phyloP scores from a whole-genome alignment of 2,329 filamentous ascomycete genomes.

The Fusarium sp. region DNA sequence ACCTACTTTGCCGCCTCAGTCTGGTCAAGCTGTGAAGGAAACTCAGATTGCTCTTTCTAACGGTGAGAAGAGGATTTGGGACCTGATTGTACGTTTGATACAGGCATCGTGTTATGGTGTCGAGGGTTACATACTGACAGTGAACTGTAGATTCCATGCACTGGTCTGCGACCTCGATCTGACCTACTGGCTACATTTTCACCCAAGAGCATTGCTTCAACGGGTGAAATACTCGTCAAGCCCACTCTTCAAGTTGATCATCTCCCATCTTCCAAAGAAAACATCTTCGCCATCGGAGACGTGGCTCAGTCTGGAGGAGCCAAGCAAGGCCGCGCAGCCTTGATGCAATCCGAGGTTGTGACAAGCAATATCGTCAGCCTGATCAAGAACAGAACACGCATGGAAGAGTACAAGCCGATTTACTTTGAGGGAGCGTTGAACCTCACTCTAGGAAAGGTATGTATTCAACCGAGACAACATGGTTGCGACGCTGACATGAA shows the following conservation, averaged over 20 bases:
- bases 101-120: accelerated
- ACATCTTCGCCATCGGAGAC: constrained; percentile 18
- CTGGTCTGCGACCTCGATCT: constrained; percentile 20
- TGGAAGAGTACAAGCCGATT: neutral
- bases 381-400: neutral
- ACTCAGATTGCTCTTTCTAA: neutral
- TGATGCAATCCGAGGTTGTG: constrained; percentile 17
- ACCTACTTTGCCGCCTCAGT: neutral
- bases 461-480: accelerated
- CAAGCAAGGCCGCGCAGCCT: constrained; percentile 20
- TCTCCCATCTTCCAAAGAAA: neutral
- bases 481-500: neutral
- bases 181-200: neutral
- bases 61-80: neutral
- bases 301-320: constrained; percentile 22
- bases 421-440: constrained; percentile 15
- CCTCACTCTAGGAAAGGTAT: constrained; percentile 24
- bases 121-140: neutral
- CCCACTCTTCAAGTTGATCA: constrained; percentile 17
- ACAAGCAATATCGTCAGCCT: constrained; percentile 3
- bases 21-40: neutral
- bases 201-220: neutral
- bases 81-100: constrained; percentile 15
- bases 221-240: constrained; percentile 8
- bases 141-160: constrained; percentile 18